Base-by-base conservation (phyloP, 768 basidiomycete genomes). In the Xerocomus brunneocitrinus region DNA sequence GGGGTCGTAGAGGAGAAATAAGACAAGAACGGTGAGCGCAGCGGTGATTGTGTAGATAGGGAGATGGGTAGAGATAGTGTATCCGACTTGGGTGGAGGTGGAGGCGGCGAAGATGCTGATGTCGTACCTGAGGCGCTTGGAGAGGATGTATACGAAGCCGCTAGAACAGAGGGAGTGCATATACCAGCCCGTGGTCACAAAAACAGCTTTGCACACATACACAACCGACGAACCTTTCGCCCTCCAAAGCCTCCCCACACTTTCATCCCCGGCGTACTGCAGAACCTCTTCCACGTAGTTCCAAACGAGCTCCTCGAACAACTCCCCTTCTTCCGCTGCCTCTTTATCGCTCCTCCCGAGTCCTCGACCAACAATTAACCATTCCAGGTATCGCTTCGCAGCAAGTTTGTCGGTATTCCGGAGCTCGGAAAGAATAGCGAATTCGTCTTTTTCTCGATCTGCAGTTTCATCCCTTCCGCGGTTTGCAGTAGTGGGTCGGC, bases 1-100 rank as follows among this genome's bases (percentile, higher is more conserved):
- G 91, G 91, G 4, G 91, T 89, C 24, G 87, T 87, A n/a, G 87
- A 83, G 3, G 85, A 77, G 57, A 95, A 86, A 69, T 92, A 91
- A 5, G 83, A 77, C 7, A 91, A 64, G 55, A 69, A 69, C 24
- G 69, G 42, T 8, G 67, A 47, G 7, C 63, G 67, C 1, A 12
- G 22, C 5, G 49, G 35, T 32, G 51, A 10, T 28, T 43, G 62
- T 14, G 53, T 50, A 40, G 53, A 40, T n/a, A 9, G 31, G 0
- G 9, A 50, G 22, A 34, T 14, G 24, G 53, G 19, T n/a, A 39
- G 12, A 24, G 45, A 47, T 0, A 41, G 13, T 25, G 49, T 39
- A 50, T 59, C 49, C 16, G 49, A 53, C 38, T 57, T 58, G 12
- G 53, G 45, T 8, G 45, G 47, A 27, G 56, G 63, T 25, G 49